These are phyloP conservation scores for Balakata baccata DNA, from an alignment of 345 rosid genomes.

Conservation along the genomic window DNA sequence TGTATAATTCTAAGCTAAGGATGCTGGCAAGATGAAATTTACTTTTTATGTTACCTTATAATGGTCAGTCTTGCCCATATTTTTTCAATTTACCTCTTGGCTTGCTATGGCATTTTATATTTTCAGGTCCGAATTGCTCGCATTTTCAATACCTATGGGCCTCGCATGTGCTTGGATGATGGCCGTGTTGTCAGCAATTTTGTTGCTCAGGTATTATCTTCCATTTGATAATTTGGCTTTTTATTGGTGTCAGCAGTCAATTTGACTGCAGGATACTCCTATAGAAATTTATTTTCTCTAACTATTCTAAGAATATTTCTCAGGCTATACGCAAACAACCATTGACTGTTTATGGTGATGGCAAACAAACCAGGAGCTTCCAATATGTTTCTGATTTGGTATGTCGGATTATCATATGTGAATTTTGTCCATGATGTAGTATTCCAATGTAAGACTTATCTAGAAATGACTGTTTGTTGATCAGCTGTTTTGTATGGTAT, in stretches of 20 bases:
- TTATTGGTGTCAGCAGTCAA: background rate
- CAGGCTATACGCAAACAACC: slow-evolving; percentile 65
- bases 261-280: background rate
- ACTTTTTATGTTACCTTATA: background rate
- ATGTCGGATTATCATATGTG: slow-evolving; percentile 14
- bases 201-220: slow-evolving; percentile 74
- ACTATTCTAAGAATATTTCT: background rate
- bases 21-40: background rate
- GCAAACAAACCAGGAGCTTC: slow-evolving; percentile 98
- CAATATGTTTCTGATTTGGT: slow-evolving; percentile 98
- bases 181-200: slow-evolving; percentile 99
- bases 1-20: background rate
- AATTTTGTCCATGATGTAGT: background rate
- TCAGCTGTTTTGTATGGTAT: background rate
- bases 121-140: slow-evolving; percentile 96
- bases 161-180: slow-evolving; percentile 97
- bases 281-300: background rate
- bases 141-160: slow-evolving; percentile 95
- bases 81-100: background rate
- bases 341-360: slow-evolving; percentile 95
- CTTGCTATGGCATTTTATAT: slow-evolving; percentile 12
- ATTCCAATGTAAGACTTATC: background rate
- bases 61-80: background rate
- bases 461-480: background rate
- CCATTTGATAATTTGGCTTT: slow-evolving; percentile 8